Evolutionary conservation across 208 protist genomes (phyloP), one percentile per base, ranked within the genome.

Genomic region (Leishmania martiniquensis): DNA sequence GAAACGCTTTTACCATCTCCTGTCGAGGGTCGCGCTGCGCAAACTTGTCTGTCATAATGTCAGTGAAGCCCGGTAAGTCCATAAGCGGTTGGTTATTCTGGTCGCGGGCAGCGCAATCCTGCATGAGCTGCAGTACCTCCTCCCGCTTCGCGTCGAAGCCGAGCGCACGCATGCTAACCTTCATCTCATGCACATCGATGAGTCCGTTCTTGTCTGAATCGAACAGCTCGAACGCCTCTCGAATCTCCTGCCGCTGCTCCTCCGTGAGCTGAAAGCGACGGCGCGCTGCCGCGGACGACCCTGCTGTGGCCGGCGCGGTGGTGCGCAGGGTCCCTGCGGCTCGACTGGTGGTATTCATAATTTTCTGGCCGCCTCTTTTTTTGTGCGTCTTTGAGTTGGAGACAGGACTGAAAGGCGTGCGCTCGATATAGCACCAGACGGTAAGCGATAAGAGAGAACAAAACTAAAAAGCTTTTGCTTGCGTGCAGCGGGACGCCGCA

Each of bases 171-270:
- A 99, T 99, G 51, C 98, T 99, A 47, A 99, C 99, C 91, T 99
- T 99, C 83, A 99, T 95, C 91, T 99, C 99, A 73, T 99, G 99
- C 25, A 93, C 96, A 76, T 99, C 99, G 76, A 99, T 99, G 17
- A 95, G 80, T 51, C 96, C 96, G 71, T 97, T 95, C 77, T 98
- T 98, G 77, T 99, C 98, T 3, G 90, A 96, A 81, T 99, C 99
- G 83, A 99, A 99, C 34, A 99, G 91, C 82, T 99, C 99, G 85
- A 99, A 99, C 1, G 99, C 98, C 89, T 99, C 99, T 39, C 98
- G 98, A 70, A 99, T 99, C 90, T 99, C 99, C 84, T 99, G 95
- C 71, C 98, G 94, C 91, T 99, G 99, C 88, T 99, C 99, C 76
- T 99, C 98, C 15, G 96, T 99, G n/a, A 99, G 90, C 83, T 99